Percentiles rank a stretch among this genome's conserved stretches.
Evolutionary conservation across 1,139 yeast species (phyloP).

Genomic region (Petasospora fabianii): DNA sequence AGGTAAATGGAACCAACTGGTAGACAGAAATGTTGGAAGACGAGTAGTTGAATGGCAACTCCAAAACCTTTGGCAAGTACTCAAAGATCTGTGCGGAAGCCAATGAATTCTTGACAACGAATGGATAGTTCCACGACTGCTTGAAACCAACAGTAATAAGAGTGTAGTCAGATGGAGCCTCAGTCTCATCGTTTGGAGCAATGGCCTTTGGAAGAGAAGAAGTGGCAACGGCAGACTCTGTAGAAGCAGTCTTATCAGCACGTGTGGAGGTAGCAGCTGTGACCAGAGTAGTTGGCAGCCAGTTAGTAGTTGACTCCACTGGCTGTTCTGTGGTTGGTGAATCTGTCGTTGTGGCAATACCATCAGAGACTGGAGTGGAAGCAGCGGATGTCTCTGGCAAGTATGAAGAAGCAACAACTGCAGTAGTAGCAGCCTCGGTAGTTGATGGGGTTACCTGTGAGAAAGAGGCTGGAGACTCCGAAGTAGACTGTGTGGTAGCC

Average conservation of each 20-base stretch:
- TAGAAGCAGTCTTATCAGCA: slow-evolving; percentile 32
- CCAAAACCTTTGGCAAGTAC: slow-evolving; percentile 57
- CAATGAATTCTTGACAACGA: slow-evolving; percentile 61
- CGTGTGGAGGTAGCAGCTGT: slow-evolving; percentile 26
- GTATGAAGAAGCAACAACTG: slow-evolving; percentile 12
- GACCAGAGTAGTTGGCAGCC: slow-evolving; percentile 33
- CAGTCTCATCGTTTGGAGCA: slow-evolving; percentile 42
- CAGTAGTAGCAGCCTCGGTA: background rate
- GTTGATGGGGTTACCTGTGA: background rate
- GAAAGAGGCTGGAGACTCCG: background rate
- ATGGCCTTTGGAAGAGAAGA: slow-evolving; percentile 68
- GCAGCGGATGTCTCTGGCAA: background rate
- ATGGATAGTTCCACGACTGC: slow-evolving; percentile 63
- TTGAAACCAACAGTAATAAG: slow-evolving; percentile 70
- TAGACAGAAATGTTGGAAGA: slow-evolving; percentile 46
- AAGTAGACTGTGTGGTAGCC: background rate
- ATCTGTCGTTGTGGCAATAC: slow-evolving; percentile 35
- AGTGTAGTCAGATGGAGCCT: slow-evolving; percentile 39
- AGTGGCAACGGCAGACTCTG: slow-evolving; percentile 38
- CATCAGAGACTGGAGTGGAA: slow-evolving; percentile 23
- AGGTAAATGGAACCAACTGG: slow-evolving; percentile 63
- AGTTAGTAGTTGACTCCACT: slow-evolving; percentile 22
- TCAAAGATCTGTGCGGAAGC: slow-evolving; percentile 76
- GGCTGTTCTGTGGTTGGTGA: background rate
- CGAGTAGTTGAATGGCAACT: slow-evolving; percentile 44